Evolutionary conservation across 306 rosid species (phyloP), one percentile per base, ranked within the genome.

Genomic region (Herpetospermum pedunculosum): DNA sequence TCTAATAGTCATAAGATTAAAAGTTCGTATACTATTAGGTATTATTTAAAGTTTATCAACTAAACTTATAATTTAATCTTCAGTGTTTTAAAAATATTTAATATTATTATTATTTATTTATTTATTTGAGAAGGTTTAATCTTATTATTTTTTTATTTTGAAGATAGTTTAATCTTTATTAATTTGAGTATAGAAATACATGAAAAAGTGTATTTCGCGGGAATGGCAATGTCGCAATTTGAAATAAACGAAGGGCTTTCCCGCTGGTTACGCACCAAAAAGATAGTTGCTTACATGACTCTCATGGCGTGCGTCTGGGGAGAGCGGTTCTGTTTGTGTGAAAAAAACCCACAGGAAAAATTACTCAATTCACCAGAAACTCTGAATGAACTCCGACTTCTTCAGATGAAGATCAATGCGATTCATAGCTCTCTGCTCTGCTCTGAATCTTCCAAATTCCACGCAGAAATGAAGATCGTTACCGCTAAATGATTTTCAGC

Each of bases 231-330:
- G 35, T 40, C 3, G 54, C 12, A 68, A 68, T 68, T 68, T 41
- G 53, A 68, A 28, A 41, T 18, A 67, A 2, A 23, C 4, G 71
- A 38, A 64, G 32, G 71, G 72, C 50, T 23, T 65, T 40, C 40
- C 50, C 50, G 11, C 26, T 68, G 54, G 35, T 23, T 13, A 68
- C 48, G 73, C 73, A 68, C 37, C 34, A 67, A n/a, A n/a, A n/a
- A 64, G 54, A 68, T 40, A 15, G 73, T 68, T 67, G 73, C 73
- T 68, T 68, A 41, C 53, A 68, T 40, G 37, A 37, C 53, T 68
- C 73, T 29, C 35, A 68, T 68, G 73, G 73, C 73, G 73, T 68
- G 73, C 53, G 54, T 68, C 21, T 13, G 73, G 73, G 73, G 37
- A 68, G 37, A 41, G 1, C 37, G 23, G 21, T 14, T 41, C 35